These are phyloP conservation scores for Boletus mariae DNA, from an alignment of 1,284 basidiomycete species.

Conservation along the genomic window DNA sequence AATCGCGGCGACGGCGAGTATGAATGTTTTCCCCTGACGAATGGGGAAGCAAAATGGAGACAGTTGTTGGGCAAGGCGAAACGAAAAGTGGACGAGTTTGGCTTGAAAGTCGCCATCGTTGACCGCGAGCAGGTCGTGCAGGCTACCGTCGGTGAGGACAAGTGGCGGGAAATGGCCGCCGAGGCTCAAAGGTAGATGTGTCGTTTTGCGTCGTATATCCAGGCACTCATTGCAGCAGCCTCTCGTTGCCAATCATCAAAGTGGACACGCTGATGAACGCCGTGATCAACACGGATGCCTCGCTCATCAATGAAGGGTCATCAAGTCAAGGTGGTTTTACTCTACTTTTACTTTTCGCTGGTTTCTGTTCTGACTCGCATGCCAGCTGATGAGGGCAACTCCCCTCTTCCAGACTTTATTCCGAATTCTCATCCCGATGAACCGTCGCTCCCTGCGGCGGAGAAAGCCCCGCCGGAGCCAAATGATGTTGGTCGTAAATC, in stretches of 20 bases:
- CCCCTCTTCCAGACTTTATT: slow-evolving; percentile 40
- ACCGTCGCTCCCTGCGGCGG: slow-evolving; percentile 28
- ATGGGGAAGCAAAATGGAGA: slow-evolving; percentile 47
- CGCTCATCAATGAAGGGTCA: slow-evolving; percentile 12
- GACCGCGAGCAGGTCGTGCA: slow-evolving; percentile 46
- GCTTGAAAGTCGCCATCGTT: slow-evolving; percentile 49
- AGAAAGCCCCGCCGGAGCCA: neutral
- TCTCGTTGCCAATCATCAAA: slow-evolving; percentile 36
- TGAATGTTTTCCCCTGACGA: slow-evolving; percentile 53
- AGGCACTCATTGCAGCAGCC: slow-evolving; percentile 30
- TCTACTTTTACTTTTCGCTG: neutral
- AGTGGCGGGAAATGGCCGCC: slow-evolving; percentile 49
- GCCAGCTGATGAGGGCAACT: slow-evolving; percentile 18
- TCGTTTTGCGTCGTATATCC: neutral
- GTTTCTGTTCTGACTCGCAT: slow-evolving; percentile 7
- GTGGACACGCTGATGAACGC: slow-evolving; percentile 39
- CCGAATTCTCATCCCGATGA: slow-evolving; percentile 45
- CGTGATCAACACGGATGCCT: slow-evolving; percentile 40
- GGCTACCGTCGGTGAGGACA: slow-evolving; percentile 46
- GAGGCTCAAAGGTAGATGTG: slow-evolving; percentile 49
- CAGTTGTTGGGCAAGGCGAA: slow-evolving; percentile 49
- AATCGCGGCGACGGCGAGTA: slow-evolving; percentile 52
- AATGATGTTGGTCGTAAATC: slow-evolving; percentile 7
- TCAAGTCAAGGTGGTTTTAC: slow-evolving; percentile 21
- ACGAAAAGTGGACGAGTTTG: slow-evolving; percentile 39